phyloP scores from a whole-genome alignment of 441 rosid genomes.

The Erodium moschatum region DNA sequence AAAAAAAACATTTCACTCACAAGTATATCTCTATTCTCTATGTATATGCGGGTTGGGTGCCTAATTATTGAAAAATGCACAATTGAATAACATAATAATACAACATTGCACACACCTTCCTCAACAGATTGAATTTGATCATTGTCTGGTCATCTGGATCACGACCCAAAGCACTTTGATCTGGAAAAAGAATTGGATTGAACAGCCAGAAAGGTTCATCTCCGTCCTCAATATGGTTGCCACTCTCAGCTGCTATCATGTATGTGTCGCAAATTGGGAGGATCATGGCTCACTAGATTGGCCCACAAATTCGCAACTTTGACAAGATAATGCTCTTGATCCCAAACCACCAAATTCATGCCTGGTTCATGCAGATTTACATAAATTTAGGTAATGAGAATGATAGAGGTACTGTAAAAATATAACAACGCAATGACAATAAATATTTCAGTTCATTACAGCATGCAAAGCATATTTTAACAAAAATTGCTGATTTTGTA shows the following conservation, averaged over 20 bases:
- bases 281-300: slow-evolving; percentile 35
- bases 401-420: not conserved
- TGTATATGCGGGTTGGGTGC: not conserved
- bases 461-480: not conserved
- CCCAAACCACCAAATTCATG: slow-evolving; percentile 51
- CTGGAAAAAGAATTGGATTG: slow-evolving; percentile 6
- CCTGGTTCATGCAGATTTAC: slow-evolving; percentile 35
- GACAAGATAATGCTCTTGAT: slow-evolving; percentile 40
- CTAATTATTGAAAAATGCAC: not conserved
- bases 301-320: slow-evolving; percentile 63
- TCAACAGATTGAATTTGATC: slow-evolving; percentile 20
- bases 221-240: not conserved
- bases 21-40: not conserved
- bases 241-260: slow-evolving; percentile 17
- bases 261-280: slow-evolving; percentile 40
- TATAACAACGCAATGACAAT: not conserved
- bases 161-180: not conserved
- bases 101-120: slow-evolving; percentile 15
- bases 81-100: not conserved
- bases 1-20: not conserved
- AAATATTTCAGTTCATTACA: not conserved
- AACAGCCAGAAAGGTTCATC: not conserved
- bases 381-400: slow-evolving; percentile 5
- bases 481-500: not conserved
- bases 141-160: slow-evolving; percentile 10